Evolutionary conservation across 352 stramenopile species (phyloP), one percentile per base, ranked within the genome.

Genomic region (Pythium inflatum): DNA sequence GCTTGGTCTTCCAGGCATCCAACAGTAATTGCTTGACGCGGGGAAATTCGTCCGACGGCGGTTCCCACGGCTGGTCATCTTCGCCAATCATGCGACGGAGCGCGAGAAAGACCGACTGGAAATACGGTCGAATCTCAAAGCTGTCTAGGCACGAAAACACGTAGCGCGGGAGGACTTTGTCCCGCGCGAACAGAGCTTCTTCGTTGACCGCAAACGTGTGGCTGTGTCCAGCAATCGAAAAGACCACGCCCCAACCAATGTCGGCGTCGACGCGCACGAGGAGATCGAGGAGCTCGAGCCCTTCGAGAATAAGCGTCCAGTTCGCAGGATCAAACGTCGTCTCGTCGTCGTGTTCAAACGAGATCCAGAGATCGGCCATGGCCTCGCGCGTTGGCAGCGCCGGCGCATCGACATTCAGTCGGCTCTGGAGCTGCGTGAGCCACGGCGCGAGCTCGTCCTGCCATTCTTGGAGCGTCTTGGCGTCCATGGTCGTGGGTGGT

Each of bases 71-170:
- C 27, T 25, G 24, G 24, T 30, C 40, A 22, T 53, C 36, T 20
- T 62, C 55, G 2, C 36, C 55, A 24, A 62, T 11, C 38, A 62
- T 48, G 22, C 38, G 55, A 20, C 55, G 38, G 18, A 62, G 18
- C 38, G 36, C 40, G 18, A 34, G 5, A 20, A 61, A 61, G 11
- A 61, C 54, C 0, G 54, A 20, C 8, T 53, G 55, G 3, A 50
- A 34, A 25, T 41, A 18, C 4, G 7, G 38, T 14, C 36, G 18
- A 3, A 53, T 38, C 16, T 27, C 18, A 2, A 27, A 9, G 55
- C 55, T 62, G 14, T 48, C 20, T 18, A 62, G 28, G 1, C 5
- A 25, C 4, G 2, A 8, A 16, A 38, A 25, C 4, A 41, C 25
- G 28, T 41, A 53, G 1, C 36, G 22, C 3, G 41, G 55, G 30